Percentiles rank a stretch among this genome's conserved stretches.
phyloP scores from a whole-genome alignment of 176 grass and related monocot species.

The Stipa capillata region DNA sequence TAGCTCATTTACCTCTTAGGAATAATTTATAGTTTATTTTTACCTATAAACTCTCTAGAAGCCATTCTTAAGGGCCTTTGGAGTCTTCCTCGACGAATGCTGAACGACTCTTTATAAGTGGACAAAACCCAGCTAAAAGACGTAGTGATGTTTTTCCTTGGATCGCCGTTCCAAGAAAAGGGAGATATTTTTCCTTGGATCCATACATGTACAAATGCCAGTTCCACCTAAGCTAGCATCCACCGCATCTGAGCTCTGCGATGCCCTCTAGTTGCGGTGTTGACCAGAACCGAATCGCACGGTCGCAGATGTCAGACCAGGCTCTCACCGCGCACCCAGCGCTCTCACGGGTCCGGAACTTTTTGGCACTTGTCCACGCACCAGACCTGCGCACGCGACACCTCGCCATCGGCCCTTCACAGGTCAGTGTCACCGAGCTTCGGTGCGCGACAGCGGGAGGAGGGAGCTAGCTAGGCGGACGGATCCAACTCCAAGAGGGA shows the following conservation, averaged over 20 bases:
- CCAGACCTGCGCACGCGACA: neutral
- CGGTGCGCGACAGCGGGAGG: neutral
- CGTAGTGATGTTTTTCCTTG: no score
- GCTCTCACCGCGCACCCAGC: neutral
- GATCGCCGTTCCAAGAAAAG: no score
- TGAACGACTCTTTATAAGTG: no score
- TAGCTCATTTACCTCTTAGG: no score
- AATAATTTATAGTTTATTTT: no score
- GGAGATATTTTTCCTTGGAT: no score
- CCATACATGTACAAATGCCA: neutral
- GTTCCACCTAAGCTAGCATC: neutral
- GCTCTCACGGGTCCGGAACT: neutral
- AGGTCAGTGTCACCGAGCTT: neutral
- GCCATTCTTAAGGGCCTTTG: no score
- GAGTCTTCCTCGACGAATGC: no score
- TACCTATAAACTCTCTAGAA: no score
- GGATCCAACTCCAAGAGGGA: neutral
- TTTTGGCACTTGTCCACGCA: neutral
- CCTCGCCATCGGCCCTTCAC: neutral
- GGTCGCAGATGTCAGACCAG: neutral
- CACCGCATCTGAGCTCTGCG: neutral
- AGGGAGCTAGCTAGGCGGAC: neutral
- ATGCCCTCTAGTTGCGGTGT: neutral
- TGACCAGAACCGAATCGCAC: neutral
- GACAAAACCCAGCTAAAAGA: no score